Conservation (phyloP, 257 asterid genomes). For the Scutellaria barbata region DNA sequence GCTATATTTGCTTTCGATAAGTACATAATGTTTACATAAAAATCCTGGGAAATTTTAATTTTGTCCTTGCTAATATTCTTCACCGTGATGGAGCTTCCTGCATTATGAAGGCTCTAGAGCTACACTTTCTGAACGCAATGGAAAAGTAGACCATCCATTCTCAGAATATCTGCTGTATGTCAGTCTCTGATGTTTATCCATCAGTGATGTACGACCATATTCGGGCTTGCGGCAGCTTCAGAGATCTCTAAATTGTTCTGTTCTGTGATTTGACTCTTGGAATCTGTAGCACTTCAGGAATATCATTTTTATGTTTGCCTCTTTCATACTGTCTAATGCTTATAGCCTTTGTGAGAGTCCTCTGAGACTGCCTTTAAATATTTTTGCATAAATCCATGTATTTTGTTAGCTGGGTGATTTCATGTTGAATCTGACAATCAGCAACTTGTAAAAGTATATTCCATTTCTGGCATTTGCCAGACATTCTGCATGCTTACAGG, state of each 20-base stretch:
- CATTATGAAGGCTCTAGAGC: neutral
- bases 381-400: conserved; percentile 4
- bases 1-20: neutral
- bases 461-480: too few relatives aligned
- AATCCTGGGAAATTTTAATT: neutral
- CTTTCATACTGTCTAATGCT: neutral
- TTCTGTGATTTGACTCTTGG: neutral
- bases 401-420: neutral
- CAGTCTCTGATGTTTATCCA: neutral
- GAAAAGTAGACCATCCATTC: too few relatives aligned
- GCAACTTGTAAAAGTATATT: too few relatives aligned
- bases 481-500: too few relatives aligned
- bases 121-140: neutral
- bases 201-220: neutral
- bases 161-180: too few relatives aligned
- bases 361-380: neutral
- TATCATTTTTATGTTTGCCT: neutral
- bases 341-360: neutral
- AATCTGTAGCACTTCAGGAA: neutral
- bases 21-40: neutral
- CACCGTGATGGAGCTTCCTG: conserved; percentile 4
- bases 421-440: neutral
- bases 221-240: neutral
- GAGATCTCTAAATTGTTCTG: neutral
- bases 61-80: neutral